Evolutionary conservation across 192 early-diverging fungal genomes (phyloP).

Genomic region (Gaertneriomyces semiglobifer): DNA sequence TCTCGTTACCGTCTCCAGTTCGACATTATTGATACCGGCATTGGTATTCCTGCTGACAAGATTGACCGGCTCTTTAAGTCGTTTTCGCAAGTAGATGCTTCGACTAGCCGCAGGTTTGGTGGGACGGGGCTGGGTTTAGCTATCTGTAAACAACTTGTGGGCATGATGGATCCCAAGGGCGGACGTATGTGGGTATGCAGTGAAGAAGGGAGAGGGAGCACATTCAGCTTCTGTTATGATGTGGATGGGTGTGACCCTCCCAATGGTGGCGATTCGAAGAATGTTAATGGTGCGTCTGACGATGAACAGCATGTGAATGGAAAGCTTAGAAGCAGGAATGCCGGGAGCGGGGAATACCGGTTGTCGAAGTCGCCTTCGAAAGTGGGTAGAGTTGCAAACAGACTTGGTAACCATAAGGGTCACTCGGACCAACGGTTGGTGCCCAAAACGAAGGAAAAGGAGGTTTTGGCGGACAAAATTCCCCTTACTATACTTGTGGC

Average conservation of each 20-base stretch:
- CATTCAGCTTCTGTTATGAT: neutral
- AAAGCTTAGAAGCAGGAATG: neutral
- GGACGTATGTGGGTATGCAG: constrained; percentile 60
- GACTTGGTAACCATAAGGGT: neutral
- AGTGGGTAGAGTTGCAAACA: neutral
- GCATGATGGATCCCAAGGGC: constrained; percentile 64
- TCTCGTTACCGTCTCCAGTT: constrained; percentile 4
- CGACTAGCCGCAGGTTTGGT: constrained; percentile 20
- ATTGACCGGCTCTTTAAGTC: constrained; percentile 58
- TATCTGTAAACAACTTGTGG: constrained; percentile 59
- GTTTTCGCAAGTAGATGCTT: constrained; percentile 64
- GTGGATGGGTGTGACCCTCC: neutral
- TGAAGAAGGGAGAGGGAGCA: constrained; percentile 2
- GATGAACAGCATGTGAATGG: neutral
- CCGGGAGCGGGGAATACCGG: neutral
- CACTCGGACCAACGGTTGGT: no score
- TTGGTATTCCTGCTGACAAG: constrained; percentile 56
- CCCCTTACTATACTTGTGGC: constrained; percentile 26
- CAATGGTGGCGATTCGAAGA: neutral
- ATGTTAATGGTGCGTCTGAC: neutral
- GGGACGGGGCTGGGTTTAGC: constrained; percentile 64
- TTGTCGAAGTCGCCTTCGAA: neutral
- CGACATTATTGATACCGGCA: constrained; percentile 50
- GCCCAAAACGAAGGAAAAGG: no score
- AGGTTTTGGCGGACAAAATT: constrained; percentile 12